These are phyloP conservation scores for Taphrina pruni DNA, from an alignment of 1,139 yeast genomes.

Conservation along the genomic window DNA sequence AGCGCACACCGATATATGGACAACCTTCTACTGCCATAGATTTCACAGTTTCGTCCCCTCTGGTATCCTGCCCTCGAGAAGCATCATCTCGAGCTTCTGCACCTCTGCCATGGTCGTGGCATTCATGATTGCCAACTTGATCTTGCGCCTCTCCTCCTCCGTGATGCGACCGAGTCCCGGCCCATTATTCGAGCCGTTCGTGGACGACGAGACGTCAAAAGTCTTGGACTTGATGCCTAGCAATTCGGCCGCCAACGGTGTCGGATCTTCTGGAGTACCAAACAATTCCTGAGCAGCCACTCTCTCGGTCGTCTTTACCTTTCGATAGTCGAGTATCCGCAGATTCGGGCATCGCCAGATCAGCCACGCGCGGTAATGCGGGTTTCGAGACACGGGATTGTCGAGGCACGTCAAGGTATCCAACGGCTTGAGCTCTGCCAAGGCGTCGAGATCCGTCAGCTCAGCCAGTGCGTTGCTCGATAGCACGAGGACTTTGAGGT, in stretches of 20 bases:
- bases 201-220: conserved; percentile 45
- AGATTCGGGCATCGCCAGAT: conserved; percentile 70
- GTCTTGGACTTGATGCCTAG: conserved; percentile 48
- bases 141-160: conserved; percentile 59
- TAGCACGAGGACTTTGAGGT: conserved; percentile 60
- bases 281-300: conserved; percentile 56
- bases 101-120: conserved; percentile 79
- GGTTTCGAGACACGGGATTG: conserved; percentile 64
- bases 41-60: conserved; percentile 8
- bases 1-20: no score
- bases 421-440: conserved; percentile 55
- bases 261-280: conserved; percentile 55
- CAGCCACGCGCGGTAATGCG: conserved; percentile 65
- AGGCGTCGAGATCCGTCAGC: conserved; percentile 55
- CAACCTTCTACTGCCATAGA: no score
- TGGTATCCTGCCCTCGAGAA: conserved; percentile 44
- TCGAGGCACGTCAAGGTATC: conserved; percentile 61
- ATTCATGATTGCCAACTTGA: conserved; percentile 61
- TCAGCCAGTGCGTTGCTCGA: conserved; percentile 60
- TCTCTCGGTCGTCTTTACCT: conserved; percentile 65
- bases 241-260: conserved; percentile 49
- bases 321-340: conserved; percentile 68
- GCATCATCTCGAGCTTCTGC: conserved; percentile 64
- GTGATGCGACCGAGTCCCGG: conserved; percentile 55
- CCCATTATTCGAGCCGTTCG: conserved; percentile 28